phyloP scores from a whole-genome alignment of 1,284 basidiomycete species.

The Moesziomyces sp. region DNA sequence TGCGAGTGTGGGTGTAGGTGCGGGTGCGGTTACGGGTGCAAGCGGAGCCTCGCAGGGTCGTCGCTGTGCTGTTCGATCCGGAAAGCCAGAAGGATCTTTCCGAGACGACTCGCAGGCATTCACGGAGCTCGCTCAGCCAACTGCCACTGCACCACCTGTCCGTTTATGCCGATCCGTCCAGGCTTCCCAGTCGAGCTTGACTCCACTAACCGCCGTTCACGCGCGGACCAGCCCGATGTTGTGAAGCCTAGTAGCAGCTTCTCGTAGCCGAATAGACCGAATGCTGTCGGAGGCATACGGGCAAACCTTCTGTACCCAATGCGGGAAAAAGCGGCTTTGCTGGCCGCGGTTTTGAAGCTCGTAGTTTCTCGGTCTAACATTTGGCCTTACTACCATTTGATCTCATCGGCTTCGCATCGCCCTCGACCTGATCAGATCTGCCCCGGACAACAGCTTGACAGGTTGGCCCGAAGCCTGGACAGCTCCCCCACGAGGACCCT shows the following conservation, averaged over 20 bases:
- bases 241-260: no score
- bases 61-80: not conserved
- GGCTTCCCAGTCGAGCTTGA: not conserved
- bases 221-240: no score
- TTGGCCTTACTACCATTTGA: not conserved
- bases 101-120: conserved; percentile 16
- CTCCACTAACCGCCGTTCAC: no score
- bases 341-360: no score
- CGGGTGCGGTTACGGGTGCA: conserved; percentile 6
- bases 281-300: conserved; percentile 18
- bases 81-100: conserved; percentile 26
- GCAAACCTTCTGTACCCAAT: not conserved
- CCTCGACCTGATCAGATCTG: conserved; percentile 3
- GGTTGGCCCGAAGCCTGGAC: conserved; percentile 16
- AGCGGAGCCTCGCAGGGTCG: not conserved
- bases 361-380: conserved; percentile 7
- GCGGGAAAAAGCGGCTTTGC: conserved; percentile 35
- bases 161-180: conserved; percentile 7
- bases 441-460: conserved; percentile 4
- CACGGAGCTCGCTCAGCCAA: conserved; percentile 13
- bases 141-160: not conserved
- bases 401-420: not conserved
- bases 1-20: no score
- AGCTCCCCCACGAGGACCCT: not conserved
- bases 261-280: not conserved